Evolutionary conservation across 768 basidiomycete genomes (phyloP).

Genomic region (Lentinus brumalis): DNA sequence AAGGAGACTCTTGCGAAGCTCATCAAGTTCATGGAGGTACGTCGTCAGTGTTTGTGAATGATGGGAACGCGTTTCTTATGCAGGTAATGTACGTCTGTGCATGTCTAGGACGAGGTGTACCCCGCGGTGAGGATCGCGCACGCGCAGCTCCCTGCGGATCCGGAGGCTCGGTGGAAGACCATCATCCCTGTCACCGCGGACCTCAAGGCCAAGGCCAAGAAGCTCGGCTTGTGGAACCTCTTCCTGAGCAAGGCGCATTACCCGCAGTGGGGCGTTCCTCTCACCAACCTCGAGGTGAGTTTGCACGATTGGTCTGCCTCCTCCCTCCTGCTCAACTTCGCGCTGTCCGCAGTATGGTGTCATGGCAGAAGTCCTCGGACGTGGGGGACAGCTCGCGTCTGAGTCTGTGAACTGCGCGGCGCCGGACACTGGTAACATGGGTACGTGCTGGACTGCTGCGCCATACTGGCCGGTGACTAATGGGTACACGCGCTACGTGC

Average conservation of each 20-base stretch:
- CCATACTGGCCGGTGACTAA: neutral
- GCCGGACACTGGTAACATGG: slow-evolving; percentile 99
- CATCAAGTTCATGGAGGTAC: slow-evolving; percentile 81
- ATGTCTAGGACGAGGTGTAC: slow-evolving; percentile 76
- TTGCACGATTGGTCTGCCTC: neutral
- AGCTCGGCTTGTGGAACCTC: slow-evolving; percentile 93
- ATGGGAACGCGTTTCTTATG: neutral
- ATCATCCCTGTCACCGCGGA: slow-evolving; percentile 80
- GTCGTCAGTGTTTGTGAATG: slow-evolving; percentile 11
- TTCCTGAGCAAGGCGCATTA: slow-evolving; percentile 96
- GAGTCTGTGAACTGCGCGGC: slow-evolving; percentile 93
- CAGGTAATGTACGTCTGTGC: neutral
- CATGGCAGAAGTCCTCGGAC: slow-evolving; percentile 94
- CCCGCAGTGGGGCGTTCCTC: slow-evolving; percentile 83
- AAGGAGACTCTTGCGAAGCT: slow-evolving; percentile 86
- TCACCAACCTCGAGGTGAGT: slow-evolving; percentile 89
- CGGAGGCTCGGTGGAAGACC: slow-evolving; percentile 78
- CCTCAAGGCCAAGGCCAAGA: slow-evolving; percentile 85
- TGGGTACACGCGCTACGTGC: slow-evolving; percentile 8
- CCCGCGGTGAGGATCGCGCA: slow-evolving; percentile 79
- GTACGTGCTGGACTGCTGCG: slow-evolving; percentile 42
- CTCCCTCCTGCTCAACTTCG: neutral
- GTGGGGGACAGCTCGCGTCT: slow-evolving; percentile 78
- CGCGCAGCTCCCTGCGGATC: slow-evolving; percentile 79
- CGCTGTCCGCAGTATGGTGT: slow-evolving; percentile 74